Conservation (phyloP, 768 basidiomycete species). For the Auriscalpium vulgare region DNA sequence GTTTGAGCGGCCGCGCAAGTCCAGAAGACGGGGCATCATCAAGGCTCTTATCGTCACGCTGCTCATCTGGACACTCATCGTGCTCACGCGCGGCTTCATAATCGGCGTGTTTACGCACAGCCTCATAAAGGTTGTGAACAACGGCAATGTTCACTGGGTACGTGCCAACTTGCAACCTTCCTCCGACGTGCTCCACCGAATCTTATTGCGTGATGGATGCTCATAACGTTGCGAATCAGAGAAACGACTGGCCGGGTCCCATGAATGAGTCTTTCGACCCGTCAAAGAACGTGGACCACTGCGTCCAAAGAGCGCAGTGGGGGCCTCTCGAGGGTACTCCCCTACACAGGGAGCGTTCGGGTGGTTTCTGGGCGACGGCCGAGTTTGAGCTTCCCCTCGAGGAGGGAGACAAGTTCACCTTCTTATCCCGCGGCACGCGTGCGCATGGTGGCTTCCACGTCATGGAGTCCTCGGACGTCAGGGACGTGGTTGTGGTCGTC, state of each 20-base stretch:
- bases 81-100: not conserved
- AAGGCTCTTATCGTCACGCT: slow-evolving; percentile 20
- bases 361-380: slow-evolving; percentile 16
- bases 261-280: no score
- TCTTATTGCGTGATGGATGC: no score
- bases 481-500: slow-evolving; percentile 23
- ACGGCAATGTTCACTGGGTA: no score
- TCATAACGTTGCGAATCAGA: no score
- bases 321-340: slow-evolving; percentile 2
- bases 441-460: slow-evolving; percentile 12
- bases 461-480: slow-evolving; percentile 2
- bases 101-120: no score
- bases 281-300: not conserved
- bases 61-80: slow-evolving; percentile 17
- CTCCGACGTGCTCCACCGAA: no score
- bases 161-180: no score
- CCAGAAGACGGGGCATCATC: slow-evolving; percentile 16
- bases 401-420: slow-evolving; percentile 21
- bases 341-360: not conserved
- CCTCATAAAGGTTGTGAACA: no score
- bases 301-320: slow-evolving; percentile 17
- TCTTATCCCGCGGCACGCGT: slow-evolving; percentile 23
- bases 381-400: slow-evolving; percentile 23
- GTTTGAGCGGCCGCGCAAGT: not conserved
- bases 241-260: no score